Evolutionary conservation across 495 filamentous ascomycete species (phyloP).

Genomic region (Hypoxylon fragiforme): DNA sequence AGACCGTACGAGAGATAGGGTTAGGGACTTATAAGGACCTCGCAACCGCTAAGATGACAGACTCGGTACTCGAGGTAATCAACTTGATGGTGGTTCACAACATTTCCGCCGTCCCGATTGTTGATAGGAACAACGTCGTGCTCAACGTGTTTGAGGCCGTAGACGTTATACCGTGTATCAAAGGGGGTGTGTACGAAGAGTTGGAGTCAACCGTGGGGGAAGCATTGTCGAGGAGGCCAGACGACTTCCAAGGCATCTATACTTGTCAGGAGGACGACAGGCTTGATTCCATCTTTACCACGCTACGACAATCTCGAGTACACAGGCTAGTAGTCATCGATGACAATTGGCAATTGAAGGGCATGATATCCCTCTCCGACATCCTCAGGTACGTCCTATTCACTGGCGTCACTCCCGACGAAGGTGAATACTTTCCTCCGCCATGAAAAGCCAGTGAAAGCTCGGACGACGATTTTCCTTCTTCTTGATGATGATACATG

Average conservation of each 20-base stretch:
- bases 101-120: constrained; percentile 92
- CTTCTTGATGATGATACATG: constrained; percentile 26
- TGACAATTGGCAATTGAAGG: constrained; percentile 79
- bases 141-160: constrained; percentile 98
- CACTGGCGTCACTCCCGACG: constrained; percentile 83
- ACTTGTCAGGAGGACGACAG: constrained; percentile 91
- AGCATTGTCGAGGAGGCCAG: constrained; percentile 81
- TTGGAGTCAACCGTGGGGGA: constrained; percentile 85
- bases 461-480: background rate
- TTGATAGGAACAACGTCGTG: constrained; percentile 78
- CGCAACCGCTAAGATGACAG: constrained; percentile 85
- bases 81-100: constrained; percentile 89
- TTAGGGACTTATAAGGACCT: constrained; percentile 84
- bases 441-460: constrained; percentile 25
- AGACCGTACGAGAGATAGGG: constrained; percentile 80
- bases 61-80: constrained; percentile 93
- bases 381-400: constrained; percentile 94
- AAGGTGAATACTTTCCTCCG: constrained; percentile 50
- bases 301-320: constrained; percentile 90
- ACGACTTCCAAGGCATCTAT: constrained; percentile 95
- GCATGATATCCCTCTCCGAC: constrained; percentile 91
- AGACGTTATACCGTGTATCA: constrained; percentile 94
- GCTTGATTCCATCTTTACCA: constrained; percentile 94
- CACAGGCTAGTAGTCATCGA: constrained; percentile 93
- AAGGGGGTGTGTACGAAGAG: constrained; percentile 90